phyloP scores from a whole-genome alignment of 2,329 filamentous ascomycete species.

The Scortechinia acanthostroma region DNA sequence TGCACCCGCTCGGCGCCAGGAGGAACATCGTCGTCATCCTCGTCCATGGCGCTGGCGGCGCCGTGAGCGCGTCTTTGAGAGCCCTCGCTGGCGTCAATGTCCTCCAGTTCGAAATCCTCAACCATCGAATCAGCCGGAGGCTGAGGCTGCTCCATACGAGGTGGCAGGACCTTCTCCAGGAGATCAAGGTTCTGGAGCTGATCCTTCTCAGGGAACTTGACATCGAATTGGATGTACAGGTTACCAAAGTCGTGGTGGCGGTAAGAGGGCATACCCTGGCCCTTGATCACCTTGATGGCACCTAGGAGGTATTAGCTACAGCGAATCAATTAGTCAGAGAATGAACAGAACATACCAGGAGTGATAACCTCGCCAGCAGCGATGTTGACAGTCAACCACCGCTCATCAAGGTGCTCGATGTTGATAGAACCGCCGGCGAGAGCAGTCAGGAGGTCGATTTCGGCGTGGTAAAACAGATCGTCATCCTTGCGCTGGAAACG shows the following conservation, averaged over 20 bases:
- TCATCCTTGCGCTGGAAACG: slow-evolving; percentile 95
- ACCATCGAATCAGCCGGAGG: slow-evolving; percentile 83
- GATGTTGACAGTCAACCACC: slow-evolving; percentile 91
- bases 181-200: slow-evolving; percentile 61
- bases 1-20: slow-evolving; percentile 74
- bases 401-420: slow-evolving; percentile 93
- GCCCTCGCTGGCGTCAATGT: slow-evolving; percentile 63
- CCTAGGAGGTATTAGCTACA: slow-evolving; percentile 42
- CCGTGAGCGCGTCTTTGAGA: slow-evolving; percentile 20
- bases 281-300: slow-evolving; percentile 85
- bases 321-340: slow-evolving; percentile 10
- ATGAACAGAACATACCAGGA: slow-evolving; percentile 57
- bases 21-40: slow-evolving; percentile 69
- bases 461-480: slow-evolving; percentile 87
- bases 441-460: slow-evolving; percentile 92
- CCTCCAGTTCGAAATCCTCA: slow-evolving; percentile 80
- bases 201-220: slow-evolving; percentile 86
- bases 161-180: slow-evolving; percentile 75
- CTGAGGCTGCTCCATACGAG: slow-evolving; percentile 50
- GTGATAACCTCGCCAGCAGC: slow-evolving; percentile 89
- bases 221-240: slow-evolving; percentile 92
- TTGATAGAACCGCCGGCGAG: slow-evolving; percentile 84
- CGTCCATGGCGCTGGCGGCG: slow-evolving; percentile 47
- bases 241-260: slow-evolving; percentile 94
- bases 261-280: slow-evolving; percentile 94